Conservation (phyloP, 305 asterid species). For the Solanum hybrid region DNA sequence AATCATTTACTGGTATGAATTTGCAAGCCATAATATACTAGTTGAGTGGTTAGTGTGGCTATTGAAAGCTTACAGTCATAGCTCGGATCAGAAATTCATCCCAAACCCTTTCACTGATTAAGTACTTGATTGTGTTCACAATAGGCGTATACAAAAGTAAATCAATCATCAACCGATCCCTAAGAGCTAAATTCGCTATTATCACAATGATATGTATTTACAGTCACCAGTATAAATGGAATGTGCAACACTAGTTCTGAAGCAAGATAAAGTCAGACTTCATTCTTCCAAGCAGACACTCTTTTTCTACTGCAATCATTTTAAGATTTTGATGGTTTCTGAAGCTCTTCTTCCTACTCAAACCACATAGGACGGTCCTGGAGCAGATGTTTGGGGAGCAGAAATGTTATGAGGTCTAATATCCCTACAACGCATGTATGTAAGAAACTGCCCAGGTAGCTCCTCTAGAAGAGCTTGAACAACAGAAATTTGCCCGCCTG, state of each 20-base stretch:
- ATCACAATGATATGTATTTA: background rate
- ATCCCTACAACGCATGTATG: constrained; percentile 56
- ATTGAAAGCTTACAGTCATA: background rate
- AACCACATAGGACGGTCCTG: background rate
- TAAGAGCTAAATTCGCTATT: background rate
- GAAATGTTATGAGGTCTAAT: constrained; percentile 39
- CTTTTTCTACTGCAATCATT: background rate
- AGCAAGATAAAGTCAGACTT: background rate
- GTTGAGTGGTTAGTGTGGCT: background rate
- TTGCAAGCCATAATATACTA: background rate
- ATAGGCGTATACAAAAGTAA: background rate
- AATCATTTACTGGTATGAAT: background rate
- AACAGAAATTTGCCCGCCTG: constrained; percentile 56
- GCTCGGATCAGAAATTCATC: background rate
- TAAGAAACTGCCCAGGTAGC: constrained; percentile 63
- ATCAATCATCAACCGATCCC: background rate
- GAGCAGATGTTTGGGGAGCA: constrained; percentile 11
- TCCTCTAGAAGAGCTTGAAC: constrained; percentile 76
- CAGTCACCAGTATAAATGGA: background rate
- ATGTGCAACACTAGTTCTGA: background rate
- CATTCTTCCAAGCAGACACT: background rate
- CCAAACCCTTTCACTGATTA: background rate
- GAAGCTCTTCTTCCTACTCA: background rate
- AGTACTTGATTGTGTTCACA: background rate
- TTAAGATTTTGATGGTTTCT: background rate